Evolutionary conservation across 2,329 filamentous ascomycete genomes (phyloP), one percentile per base, ranked within the genome.

Genomic region (Venturiaceae sp.): DNA sequence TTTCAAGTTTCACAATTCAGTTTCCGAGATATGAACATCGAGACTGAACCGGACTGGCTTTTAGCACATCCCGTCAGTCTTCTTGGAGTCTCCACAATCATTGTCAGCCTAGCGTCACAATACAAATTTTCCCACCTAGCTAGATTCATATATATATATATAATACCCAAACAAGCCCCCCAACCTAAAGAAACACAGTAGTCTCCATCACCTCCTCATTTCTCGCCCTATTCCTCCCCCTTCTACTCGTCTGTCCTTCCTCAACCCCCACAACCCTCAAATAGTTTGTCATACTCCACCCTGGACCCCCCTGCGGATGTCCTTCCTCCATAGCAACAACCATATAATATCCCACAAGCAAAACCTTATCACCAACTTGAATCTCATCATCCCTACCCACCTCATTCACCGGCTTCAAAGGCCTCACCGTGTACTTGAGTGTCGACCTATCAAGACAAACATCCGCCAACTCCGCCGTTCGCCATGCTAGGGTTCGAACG

Each of bases 281-380:
- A n/a, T 11, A 21, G 9, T 44, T 44, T 21, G 39, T 44, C 39
- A 44, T 44, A 23, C 39, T 3, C 39, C 39, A 44, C 14, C 39
- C 39, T 21, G 9, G n/a, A n/a, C 39, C 39, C 7, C n/a, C n/a
- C 5, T 6, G 4, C 4, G 39, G n/a, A 21, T 1, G 2, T 3
- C 13, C 39, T 11, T 41, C 37, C 16, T 44, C 23, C 23, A 34
- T 56, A 13, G 60, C 61, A 26, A 62, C 21, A n/a, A 62, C 39
- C 41, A 62, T 55, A 36, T 62, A 62, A n/a, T 62, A 53, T 6
- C 61, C 61, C 1, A 44, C 60, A 1, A 62, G 54, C 26, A 62
- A 23, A 13, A 55, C 61, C 57, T 55, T 44, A 39, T 62, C 61
- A 3, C 55, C 60, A 11, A 30, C 41, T 32, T 50, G 41, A 32